phyloP scores from a whole-genome alignment of 495 filamentous ascomycete genomes.

The Chaetomium fimeti region DNA sequence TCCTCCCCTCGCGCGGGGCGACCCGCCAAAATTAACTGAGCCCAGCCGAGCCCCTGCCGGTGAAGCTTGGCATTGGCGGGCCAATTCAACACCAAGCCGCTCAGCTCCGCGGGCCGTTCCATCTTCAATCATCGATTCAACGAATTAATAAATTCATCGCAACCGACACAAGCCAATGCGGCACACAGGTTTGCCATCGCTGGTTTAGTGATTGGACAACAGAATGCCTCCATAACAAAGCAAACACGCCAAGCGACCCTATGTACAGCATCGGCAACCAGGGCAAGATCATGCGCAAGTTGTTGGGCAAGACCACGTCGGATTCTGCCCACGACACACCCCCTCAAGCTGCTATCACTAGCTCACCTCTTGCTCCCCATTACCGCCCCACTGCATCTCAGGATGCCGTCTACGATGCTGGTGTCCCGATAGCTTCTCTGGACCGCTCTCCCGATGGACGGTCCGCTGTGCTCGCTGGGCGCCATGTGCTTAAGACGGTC shows the following conservation, averaged over 20 bases:
- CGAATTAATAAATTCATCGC: not conserved
- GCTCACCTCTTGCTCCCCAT: conserved; percentile 38
- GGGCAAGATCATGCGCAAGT: conserved; percentile 53
- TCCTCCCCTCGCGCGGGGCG: not conserved
- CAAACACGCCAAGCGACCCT: not conserved
- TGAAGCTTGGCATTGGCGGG: no score
- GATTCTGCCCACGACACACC: conserved; percentile 41
- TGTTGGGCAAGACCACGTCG: conserved; percentile 47
- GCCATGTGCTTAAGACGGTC: conserved; percentile 82
- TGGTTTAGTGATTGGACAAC: not conserved
- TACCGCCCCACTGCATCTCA: conserved; percentile 67
- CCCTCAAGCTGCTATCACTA: conserved; percentile 33
- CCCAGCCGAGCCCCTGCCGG: no score
- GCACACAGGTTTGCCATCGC: not conserved
- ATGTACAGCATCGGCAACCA: conserved; percentile 43
- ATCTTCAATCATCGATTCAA: not conserved
- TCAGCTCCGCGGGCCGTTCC: no score
- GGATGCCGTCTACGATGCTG: conserved; percentile 68
- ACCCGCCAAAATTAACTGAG: no score
- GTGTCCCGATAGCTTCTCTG: conserved; percentile 69
- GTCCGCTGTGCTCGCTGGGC: conserved; percentile 75
- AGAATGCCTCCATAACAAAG: conserved; percentile 11
- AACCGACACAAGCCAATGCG: not conserved
- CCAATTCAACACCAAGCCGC: not conserved
- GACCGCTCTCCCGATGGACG: conserved; percentile 75